phyloP scores from a whole-genome alignment of 2,329 filamentous ascomycete genomes.

The Salinomyces thailandicus region DNA sequence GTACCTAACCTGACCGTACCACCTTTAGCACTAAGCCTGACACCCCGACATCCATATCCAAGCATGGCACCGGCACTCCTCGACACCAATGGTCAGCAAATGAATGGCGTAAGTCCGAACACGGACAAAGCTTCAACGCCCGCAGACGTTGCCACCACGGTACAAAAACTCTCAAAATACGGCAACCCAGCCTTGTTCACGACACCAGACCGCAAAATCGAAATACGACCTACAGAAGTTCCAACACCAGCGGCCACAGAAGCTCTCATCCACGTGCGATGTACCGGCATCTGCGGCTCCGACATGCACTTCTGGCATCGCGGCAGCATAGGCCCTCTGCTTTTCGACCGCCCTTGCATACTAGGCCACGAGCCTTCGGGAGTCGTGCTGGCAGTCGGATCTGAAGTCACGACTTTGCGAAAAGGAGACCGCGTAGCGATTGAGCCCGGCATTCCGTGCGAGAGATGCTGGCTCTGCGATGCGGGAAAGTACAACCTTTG shows the following conservation, averaged over 20 bases:
- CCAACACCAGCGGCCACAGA: slow-evolving; percentile 4
- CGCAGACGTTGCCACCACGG: neutral
- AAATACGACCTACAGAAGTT: slow-evolving; percentile 3
- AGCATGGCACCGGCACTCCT: neutral
- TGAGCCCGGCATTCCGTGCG: slow-evolving; percentile 64
- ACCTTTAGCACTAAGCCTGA: too few species aligned
- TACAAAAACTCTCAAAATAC: slow-evolving; percentile 2
- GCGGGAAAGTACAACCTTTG: slow-evolving; percentile 83
- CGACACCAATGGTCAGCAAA: neutral
- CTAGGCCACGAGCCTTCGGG: slow-evolving; percentile 60
- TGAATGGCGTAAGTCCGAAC: neutral
- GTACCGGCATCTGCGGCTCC: slow-evolving; percentile 33
- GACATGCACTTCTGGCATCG: slow-evolving; percentile 56
- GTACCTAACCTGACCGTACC: too few species aligned
- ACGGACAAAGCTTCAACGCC: neutral
- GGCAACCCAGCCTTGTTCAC: slow-evolving; percentile 8
- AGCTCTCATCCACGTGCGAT: slow-evolving; percentile 11
- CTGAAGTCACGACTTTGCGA: slow-evolving; percentile 47
- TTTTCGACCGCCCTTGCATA: slow-evolving; percentile 41
- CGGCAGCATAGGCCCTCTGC: slow-evolving; percentile 49
- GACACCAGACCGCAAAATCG: slow-evolving; percentile 7
- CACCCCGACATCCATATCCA: too few species aligned
- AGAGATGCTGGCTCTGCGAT: slow-evolving; percentile 54
- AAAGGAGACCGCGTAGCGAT: slow-evolving; percentile 66
- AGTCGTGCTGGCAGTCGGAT: slow-evolving; percentile 48